Base-by-base conservation (phyloP, 225 moss, liverwort and hornwort genomes). In the Rhytidiadelphus loreus region DNA sequence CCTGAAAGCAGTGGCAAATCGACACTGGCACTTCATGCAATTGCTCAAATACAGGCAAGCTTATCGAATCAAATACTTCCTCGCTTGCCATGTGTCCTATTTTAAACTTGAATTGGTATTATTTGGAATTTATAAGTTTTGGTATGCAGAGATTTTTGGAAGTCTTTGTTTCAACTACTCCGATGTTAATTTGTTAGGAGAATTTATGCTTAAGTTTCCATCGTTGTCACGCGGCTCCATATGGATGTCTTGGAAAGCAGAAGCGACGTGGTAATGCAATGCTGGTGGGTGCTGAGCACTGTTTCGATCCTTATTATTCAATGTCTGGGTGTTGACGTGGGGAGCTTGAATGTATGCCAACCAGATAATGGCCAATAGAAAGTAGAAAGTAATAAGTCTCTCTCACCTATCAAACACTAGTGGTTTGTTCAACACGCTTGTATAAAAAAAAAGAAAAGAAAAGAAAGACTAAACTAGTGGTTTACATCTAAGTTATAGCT, bases 231-330 rank as follows among this genome's bases (percentile, higher is more conserved):
- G 70, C 8, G 50, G 50, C 50, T 90, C 80, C 59, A 89, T 58
- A 74, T 60, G 81, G 35, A 56, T 86, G 77, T 58, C n/a, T 64
- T 89, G 80, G 80, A 84, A 86, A 89, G 86, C 92, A 96, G 95
- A 96, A 90, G 88, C 90, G 88, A 59, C 93, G 96, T 87, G 96
- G 95, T n/a, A 96, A 95, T 80, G 98, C 98, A 86, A 91, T 96
- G 95, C 69, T 96, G 88, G 95, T 96, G 81, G 96, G 95, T 90
- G 95, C 95, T 80, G 98, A 96, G 86, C 95, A 95, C 88, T 95
- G 95, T 77, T 98, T 98, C 88, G 95, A 98, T 92, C 98, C 96
- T 29, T 95, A 91, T 59, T 98, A 98, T 84, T 98, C 98, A 46
- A 95, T 95, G 87, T 92, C 95, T n/a, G 85, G 96, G 95, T 20